Base-by-base conservation (phyloP, 192 early-diverging fungal species). In the Kickxella alabastrina region DNA sequence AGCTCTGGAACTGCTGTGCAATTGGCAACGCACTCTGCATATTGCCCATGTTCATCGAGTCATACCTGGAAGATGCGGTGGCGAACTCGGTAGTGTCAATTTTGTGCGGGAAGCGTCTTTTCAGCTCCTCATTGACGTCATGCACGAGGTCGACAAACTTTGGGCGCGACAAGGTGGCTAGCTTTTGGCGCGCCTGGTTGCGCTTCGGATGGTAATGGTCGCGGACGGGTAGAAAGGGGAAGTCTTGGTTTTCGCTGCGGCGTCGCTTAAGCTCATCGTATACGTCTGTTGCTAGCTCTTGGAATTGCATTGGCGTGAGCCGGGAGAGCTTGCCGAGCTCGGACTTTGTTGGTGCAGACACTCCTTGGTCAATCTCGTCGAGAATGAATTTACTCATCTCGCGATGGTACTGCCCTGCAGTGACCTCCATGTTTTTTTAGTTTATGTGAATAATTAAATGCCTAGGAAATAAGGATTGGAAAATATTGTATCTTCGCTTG, bases 131-230 rank as follows among this genome's bases (percentile, higher is more conserved):
- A 61, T 83, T 90, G 10, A 96, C 89, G 68, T 96, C 95, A 57
- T 84, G 85, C 9, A 88, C 91, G 35, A 98, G 80, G 57, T 97
- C 93, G 45, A 92, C 88, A 79, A 97, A 98, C 47, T 92, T 85
- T 60, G 78, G 56, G 46, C 64, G 79, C 10, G 91, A 87, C 10
- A 98, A 80, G 4, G 93, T 93, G n/a, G 93, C 88, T 8, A 98
- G 81, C 67, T 98, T 98, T 59, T 92, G 91, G 19, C 96, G 84
- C 5, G 93, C 94, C 63, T 95, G 93, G 75, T 98, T 98, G 35
- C 96, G 85, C 60, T 94, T 76, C 25, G 73, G 73, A 68, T 98
- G 95, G 63, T 90, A 96, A 39, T 91, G 87, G 58, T 92, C 85
- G 17, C 86, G 74, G 21, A 91, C 85, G 5, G 84, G 83, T 35